Base-by-base conservation (phyloP, 1,284 basidiomycete species). In the Ceratobasidium sp. region DNA sequence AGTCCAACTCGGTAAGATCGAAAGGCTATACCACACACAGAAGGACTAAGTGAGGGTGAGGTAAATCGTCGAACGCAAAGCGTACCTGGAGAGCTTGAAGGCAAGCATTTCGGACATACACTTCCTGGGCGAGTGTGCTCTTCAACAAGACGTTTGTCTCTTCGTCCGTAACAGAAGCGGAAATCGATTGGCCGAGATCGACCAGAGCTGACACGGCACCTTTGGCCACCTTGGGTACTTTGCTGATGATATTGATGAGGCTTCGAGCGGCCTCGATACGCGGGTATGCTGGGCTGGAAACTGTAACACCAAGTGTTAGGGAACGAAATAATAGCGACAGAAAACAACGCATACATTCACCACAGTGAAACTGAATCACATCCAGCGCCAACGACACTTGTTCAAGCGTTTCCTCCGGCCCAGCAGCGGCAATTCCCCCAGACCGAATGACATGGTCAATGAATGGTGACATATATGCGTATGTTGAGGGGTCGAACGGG, bases 1-100 rank as follows among this genome's bases (percentile, higher is more conserved):
- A 99, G 76, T 97, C 96, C 53, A 95, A 82, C 68, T 98, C 96
- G 0, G 96, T 99, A 54, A 99, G 82, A 83, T 99, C 98, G 78
- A 99, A 92, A 0, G 95, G 92, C 93, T 97, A 78, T 29, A 19
- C 75, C 34, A 13, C 75, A 46, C 77, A 19, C 68, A 58, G 29
- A 22, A 75, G 34, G 14, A 75, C 49, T 77, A 13, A 68, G 61
- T 59, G 7, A 54, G 2, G 16, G 24, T 29, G 14, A 53, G 16
- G 22, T 34, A 37, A 43, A n/a, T 22, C 22, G 29, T 68, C 11
- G 7, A 41, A 22, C 29, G 24, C 41, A 53, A 41, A 11, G 79
- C 84, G 56, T 76, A 93, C 93, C 85, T 95, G 94, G 6, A 98
- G 85, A 0, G 96, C 88, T 80, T 98, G 96, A n/a, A 99, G 84